phyloP scores from a whole-genome alignment of 495 filamentous ascomycete genomes.

The Penicillium atrosanguineum region DNA sequence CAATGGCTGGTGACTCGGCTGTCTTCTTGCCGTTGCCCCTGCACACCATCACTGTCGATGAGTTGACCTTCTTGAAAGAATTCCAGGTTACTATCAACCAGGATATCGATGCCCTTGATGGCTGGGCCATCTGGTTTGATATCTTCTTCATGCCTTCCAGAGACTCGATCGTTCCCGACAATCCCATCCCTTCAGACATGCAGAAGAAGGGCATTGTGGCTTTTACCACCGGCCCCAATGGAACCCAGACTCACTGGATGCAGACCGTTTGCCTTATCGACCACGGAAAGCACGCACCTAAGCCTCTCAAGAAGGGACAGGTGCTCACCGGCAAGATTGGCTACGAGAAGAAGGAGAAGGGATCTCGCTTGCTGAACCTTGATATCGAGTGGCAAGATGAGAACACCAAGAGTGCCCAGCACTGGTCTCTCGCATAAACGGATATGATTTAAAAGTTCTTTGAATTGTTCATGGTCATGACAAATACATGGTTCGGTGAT shows the following conservation, averaged over 20 bases:
- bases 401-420: constrained; percentile 32
- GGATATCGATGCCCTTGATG: constrained; percentile 57
- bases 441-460: constrained; percentile 4
- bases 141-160: constrained; percentile 57
- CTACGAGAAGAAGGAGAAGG: constrained; percentile 48
- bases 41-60: constrained; percentile 53
- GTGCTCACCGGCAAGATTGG: constrained; percentile 45
- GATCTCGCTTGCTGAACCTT: constrained; percentile 48
- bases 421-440: constrained; percentile 37
- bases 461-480: neutral
- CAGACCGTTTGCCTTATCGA: constrained; percentile 49
- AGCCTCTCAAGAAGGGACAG: constrained; percentile 49
- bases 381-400: constrained; percentile 46
- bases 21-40: constrained; percentile 57
- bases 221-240: constrained; percentile 54
- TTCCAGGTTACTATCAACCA: constrained; percentile 54
- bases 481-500: neutral
- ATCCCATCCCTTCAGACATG: constrained; percentile 42
- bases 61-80: constrained; percentile 55
- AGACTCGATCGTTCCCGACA: constrained; percentile 39
- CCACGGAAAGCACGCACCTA: constrained; percentile 31
- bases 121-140: constrained; percentile 64
- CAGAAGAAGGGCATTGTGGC: constrained; percentile 46
- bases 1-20: constrained; percentile 45
- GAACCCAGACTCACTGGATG: constrained; percentile 55